Conservation (phyloP, 2,329 filamentous ascomycete genomes). For the Dactylellina drechsleri region DNA sequence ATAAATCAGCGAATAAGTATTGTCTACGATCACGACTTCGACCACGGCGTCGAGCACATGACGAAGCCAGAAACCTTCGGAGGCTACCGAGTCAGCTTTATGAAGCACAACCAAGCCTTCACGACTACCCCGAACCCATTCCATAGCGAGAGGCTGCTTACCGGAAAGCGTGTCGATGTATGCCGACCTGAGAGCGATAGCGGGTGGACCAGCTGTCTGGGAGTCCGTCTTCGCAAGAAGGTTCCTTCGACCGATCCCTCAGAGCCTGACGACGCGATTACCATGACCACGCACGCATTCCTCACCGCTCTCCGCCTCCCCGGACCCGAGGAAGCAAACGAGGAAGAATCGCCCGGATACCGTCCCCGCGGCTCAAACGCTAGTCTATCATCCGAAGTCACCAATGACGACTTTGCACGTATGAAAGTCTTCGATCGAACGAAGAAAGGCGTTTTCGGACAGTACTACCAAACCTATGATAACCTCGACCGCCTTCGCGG, state of each 20-base stretch:
- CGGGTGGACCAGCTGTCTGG: constrained; percentile 44
- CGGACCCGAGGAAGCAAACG: neutral
- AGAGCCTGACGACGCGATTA: constrained; percentile 43
- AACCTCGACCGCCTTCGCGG: constrained; percentile 25
- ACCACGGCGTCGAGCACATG: constrained; percentile 49
- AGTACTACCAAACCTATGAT: constrained; percentile 44
- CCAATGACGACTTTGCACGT: constrained; percentile 30
- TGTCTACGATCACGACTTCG: constrained; percentile 51
- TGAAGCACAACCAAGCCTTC: constrained; percentile 42
- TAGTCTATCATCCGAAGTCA: constrained; percentile 27
- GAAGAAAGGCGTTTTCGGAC: constrained; percentile 29
- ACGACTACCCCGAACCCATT: constrained; percentile 37
- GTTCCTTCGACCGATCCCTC: constrained; percentile 21
- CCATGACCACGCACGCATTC: constrained; percentile 52
- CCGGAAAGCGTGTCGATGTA: constrained; percentile 45
- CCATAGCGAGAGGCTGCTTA: constrained; percentile 38
- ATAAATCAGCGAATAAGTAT: constrained; percentile 51
- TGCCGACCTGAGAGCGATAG: constrained; percentile 26
- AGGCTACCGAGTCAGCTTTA: constrained; percentile 45
- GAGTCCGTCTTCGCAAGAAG: constrained; percentile 37
- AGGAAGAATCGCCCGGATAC: constrained; percentile 3
- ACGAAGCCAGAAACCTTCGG: constrained; percentile 53
- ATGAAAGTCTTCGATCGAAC: constrained; percentile 41
- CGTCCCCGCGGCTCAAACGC: constrained; percentile 26
- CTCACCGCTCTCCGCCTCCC: constrained; percentile 51